Conservation (phyloP, 108 stramenopile genomes). For the Mayamaea pseudoterrestris region DNA sequence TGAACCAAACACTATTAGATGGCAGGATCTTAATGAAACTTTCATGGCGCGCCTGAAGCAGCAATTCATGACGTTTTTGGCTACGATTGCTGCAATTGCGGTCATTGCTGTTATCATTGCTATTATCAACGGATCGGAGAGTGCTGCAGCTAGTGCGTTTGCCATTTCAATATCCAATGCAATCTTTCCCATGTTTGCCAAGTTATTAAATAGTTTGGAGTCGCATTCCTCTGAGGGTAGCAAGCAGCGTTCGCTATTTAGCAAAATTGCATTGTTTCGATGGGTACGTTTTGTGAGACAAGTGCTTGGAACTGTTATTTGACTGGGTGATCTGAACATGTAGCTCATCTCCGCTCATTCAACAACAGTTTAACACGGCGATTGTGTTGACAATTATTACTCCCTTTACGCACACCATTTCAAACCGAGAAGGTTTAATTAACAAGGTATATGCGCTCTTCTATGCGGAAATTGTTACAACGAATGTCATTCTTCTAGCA, state of each 20-base stretch:
- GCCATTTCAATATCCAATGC: conserved; percentile 57
- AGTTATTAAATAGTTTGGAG: conserved; percentile 52
- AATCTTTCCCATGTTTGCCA: conserved; percentile 68
- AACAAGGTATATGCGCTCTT: conserved; percentile 26
- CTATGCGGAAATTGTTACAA: conserved; percentile 67
- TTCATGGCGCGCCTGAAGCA: conserved; percentile 23
- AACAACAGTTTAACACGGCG: conserved; percentile 63
- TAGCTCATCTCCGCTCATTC: not conserved
- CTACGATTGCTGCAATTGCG: conserved; percentile 30
- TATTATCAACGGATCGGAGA: conserved; percentile 5
- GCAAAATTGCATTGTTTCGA: conserved; percentile 64
- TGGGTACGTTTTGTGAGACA: no score
- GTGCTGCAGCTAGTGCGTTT: conserved; percentile 20
- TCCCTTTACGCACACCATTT: conserved; percentile 47
- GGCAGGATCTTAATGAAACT: conserved; percentile 51
- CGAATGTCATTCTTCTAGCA: conserved; percentile 37
- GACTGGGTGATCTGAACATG: not conserved
- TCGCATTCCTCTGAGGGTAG: conserved; percentile 53
- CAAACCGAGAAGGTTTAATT: conserved; percentile 15
- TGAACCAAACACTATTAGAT: conserved; percentile 53
- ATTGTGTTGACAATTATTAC: conserved; percentile 72
- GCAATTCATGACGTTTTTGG: conserved; percentile 38
- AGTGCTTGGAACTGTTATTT: not conserved
- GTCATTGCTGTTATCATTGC: conserved; percentile 32
- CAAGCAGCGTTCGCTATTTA: conserved; percentile 55